Base-by-base conservation (phyloP, 192 early-diverging fungal species). In the Coemansia umbellata region DNA sequence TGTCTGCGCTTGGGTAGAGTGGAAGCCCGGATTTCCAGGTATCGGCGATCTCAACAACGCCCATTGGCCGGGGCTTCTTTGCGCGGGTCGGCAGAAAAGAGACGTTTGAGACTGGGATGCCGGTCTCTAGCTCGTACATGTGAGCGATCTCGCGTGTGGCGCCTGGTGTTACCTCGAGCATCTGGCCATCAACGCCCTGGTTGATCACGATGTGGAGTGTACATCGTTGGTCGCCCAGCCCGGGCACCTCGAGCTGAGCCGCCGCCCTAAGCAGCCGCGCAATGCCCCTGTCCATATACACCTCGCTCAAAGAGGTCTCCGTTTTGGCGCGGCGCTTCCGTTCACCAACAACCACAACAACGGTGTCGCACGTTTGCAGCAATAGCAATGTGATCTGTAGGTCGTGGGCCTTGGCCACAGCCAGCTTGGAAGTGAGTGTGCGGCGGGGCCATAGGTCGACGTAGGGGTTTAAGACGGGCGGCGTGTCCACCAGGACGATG, bases 281-380 rank as follows among this genome's bases (percentile, higher is more conserved):
- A 39, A 71, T n/a, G 0, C 30, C 52, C 28, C 7, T 11, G 24
- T 71, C 67, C 28, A 63, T 45, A 13, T 45, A 45, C 43, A 45
- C 6, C 8, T 45, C 43, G 14, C 28, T 27, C 18, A 45, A 5
- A 13, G 43, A 26, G 24, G 11, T 8, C 13, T 22, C 42, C 43
- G 13, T 26, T 7, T 45, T 45, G 22, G 32, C 35, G 7, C 35
- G 19, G 31, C 17, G 18, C 19, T 22, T 7, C 17, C 30, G 2
- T 37, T 31, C 14, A 45, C 39, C 33, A 14, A 17, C 55, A 31
- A 63, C 28, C 4, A 74, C 64, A 18, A 74, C 7, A 18, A 74
- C 28, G 0, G 48, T 44, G 35, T 67, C 60, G 48, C 71, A 60
- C 23, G 59, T 33, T n/a, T 59, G 64, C 37, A 74, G 55, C 47